Evolutionary conservation across 2,329 filamentous ascomycete species (phyloP).

Genomic region (Leptographium lundbergii): DNA sequence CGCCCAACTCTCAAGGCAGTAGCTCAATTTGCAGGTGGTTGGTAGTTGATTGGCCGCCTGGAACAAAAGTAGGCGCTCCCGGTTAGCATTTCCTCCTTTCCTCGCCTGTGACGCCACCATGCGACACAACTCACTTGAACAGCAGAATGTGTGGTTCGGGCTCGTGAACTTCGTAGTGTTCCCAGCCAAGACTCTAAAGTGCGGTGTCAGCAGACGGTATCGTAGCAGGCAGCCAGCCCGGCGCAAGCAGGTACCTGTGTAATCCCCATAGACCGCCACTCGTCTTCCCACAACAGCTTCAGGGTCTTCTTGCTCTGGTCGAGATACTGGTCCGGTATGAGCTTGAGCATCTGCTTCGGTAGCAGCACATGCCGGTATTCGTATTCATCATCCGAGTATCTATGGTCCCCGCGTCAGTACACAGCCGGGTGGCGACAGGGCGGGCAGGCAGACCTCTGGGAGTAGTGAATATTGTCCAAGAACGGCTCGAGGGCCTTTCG

Average conservation of each 20-base stretch:
- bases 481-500: conserved; percentile 79
- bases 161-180: conserved; percentile 98
- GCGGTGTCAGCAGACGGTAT: neutral
- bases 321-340: conserved; percentile 66
- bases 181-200: conserved; percentile 84
- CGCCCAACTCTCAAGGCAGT: neutral
- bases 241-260: conserved; percentile 58
- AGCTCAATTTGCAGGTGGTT: conserved; percentile 46
- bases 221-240: neutral
- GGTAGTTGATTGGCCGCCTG: conserved; percentile 76
- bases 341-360: conserved; percentile 96
- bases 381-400: conserved; percentile 84
- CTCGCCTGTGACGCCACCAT: neutral
- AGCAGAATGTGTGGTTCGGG: conserved; percentile 96
- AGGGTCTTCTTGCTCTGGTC: conserved; percentile 68
- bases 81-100: neutral
- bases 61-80: neutral
- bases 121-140: conserved; percentile 66
- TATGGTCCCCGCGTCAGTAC: conserved; percentile 22
- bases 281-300: conserved; percentile 95
- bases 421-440: neutral
- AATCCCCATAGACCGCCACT: conserved; percentile 94
- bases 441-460: conserved; percentile 21
- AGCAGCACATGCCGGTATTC: conserved; percentile 98
- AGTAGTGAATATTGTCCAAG: conserved; percentile 91